Conservation (phyloP, 805 yeast genomes). For the Metschnikowia shivogae region DNA sequence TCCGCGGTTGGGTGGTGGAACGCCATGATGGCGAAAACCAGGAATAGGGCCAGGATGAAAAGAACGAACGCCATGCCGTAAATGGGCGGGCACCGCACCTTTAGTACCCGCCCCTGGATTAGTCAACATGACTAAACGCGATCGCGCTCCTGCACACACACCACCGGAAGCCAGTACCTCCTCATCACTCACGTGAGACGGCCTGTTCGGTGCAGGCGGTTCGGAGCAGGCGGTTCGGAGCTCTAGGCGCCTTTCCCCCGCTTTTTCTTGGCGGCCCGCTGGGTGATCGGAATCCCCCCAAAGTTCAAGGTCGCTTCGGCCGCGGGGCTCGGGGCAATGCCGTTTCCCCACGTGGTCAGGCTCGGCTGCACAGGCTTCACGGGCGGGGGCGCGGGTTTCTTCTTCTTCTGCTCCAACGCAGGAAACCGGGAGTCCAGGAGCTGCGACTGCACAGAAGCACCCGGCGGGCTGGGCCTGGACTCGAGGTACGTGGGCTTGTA, state of each 20-base stretch:
- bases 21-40: neutral
- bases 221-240: no score
- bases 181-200: no score
- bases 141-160: no score
- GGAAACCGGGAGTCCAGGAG: conserved; percentile 43
- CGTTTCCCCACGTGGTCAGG: conserved; percentile 16
- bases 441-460: conserved; percentile 20
- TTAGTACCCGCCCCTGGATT: no score
- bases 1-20: neutral
- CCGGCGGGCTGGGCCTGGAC: conserved; percentile 5
- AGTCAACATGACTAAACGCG: neutral
- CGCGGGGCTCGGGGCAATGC: conserved; percentile 6
- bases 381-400: conserved; percentile 46
- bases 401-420: conserved; percentile 38
- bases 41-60: neutral
- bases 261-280: conserved; percentile 16
- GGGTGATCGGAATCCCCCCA: conserved; percentile 18
- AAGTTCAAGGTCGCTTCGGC: conserved; percentile 7
- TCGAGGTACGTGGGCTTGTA: conserved; percentile 34
- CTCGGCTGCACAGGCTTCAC: conserved; percentile 45
- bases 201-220: no score
- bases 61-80: neutral
- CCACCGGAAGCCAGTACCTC: no score
- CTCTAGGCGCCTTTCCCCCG: neutral
- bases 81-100: neutral